A percentile compares a stretch with the other conserved stretches of the same genome.
phyloP scores from a whole-genome alignment of 768 basidiomycete genomes.

The Tylopilus cervinicoccineus region DNA sequence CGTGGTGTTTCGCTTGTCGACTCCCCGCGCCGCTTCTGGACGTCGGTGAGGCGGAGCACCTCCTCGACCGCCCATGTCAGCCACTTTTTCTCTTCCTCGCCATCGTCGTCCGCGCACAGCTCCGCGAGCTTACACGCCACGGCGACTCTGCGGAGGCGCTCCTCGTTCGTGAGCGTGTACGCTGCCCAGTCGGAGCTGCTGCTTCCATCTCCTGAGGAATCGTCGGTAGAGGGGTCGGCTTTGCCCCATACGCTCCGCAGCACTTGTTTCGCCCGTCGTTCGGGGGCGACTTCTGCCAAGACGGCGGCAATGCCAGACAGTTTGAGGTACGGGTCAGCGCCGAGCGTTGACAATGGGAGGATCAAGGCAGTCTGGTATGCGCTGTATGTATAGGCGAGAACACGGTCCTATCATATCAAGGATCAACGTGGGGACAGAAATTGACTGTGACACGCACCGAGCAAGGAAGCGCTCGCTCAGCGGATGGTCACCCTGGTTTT shows the following conservation, averaged over 20 bases:
- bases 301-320: constrained; percentile 62
- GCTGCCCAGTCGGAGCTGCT: constrained; percentile 13
- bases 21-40: not conserved
- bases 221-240: constrained; percentile 1
- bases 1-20: not conserved
- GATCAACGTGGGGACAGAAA: not conserved
- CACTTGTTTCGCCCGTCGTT: constrained; percentile 23
- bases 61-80: constrained; percentile 43
- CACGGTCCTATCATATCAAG: not conserved
- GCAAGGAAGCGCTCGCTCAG: constrained; percentile 49
- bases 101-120: constrained; percentile 31
- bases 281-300: constrained; percentile 47
- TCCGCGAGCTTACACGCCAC: constrained; percentile 45
- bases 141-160: constrained; percentile 42
- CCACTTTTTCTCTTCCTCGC: constrained; percentile 41
- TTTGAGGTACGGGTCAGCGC: constrained; percentile 56
- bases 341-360: constrained; percentile 36
- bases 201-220: constrained; percentile 1
- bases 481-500: constrained; percentile 49
- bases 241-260: constrained; percentile 24
- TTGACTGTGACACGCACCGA: constrained; percentile 40
- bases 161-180: constrained; percentile 31
- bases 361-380: constrained; percentile 53
- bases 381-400: constrained; percentile 26
- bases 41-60: constrained; percentile 29